Evolutionary conservation across 208 protist genomes (phyloP), one percentile per base, ranked within the genome.

Genomic region (Wallacemonas sp.): DNA sequence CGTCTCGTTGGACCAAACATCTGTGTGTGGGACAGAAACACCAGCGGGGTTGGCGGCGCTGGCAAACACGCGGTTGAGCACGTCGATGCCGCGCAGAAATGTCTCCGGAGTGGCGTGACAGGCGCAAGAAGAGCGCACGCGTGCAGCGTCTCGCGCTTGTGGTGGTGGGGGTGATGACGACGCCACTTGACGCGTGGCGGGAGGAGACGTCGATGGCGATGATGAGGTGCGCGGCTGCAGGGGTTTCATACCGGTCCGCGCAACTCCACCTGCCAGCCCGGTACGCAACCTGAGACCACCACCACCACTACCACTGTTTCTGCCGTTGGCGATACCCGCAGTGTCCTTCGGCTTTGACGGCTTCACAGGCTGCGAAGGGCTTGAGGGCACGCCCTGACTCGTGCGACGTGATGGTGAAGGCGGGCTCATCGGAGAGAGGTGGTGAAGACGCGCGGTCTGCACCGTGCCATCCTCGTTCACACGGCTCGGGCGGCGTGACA

Each of bases 21-120:
- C 46, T 5, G 70, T 65, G 6, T 58, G 30, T 0, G 52, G 52
- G 12, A 39, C 30, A 8, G 32, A 11, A 2, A 58, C 30, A 21
- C 52, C 52, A 21, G 6, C 12, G 9, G 52, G 30, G 27, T 39
- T 58, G 9, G 52, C 8, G 12, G 52, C n/a, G 32, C 52, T 58
- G 12, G 52, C 52, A 29, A 58, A 58, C 57, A 80, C 61, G 43
- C 27, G 29, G 44, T 74, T 80, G 16, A 80, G 27, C 8, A 68
- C 33, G 19, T 68, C 48, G 27, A 80, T 58, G 24, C 61, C 61
- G 41, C 46, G n/a, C n/a, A 68, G 32, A 72, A 80, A 80, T 43
- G 38, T 12, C 17, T 19, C 41, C 4, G 23, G 2, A 26, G 30
- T 26, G 64, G 30, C 24, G 11, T 33, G 36, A n/a, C 57, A 49